A percentile compares a stretch with the other conserved stretches of the same genome.
These are phyloP conservation scores for Quercus cerris DNA, from an alignment of 306 rosid species.

Conservation along the genomic window DNA sequence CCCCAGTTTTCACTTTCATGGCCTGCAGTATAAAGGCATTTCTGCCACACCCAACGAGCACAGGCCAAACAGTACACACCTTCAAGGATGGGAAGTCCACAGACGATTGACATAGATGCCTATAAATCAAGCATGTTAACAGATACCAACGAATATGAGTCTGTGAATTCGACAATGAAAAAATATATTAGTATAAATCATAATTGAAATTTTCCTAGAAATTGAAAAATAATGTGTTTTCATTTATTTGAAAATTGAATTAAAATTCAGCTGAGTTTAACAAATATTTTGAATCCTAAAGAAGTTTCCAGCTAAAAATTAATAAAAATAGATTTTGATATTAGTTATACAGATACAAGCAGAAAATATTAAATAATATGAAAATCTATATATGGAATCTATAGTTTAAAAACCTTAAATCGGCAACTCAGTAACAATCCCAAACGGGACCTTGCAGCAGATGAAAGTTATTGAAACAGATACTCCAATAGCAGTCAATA, in stretches of 20 bases:
- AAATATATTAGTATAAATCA: neutral
- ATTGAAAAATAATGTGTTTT: neutral
- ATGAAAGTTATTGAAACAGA: neutral
- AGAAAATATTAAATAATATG: neutral
- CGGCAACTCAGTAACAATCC: neutral
- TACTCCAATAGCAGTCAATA: neutral
- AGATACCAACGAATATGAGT: neutral
- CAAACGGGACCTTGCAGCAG: neutral
- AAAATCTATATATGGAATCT: neutral
- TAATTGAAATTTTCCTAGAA: neutral
- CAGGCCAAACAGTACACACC: slow-evolving; percentile 87
- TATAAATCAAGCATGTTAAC: slow-evolving; percentile 25
- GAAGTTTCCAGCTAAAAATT: neutral
- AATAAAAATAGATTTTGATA: neutral
- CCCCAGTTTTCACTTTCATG: slow-evolving; percentile 94
- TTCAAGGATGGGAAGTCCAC: slow-evolving; percentile 87
- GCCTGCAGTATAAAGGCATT: slow-evolving; percentile 86
- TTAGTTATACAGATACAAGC: neutral
- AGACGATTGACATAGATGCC: slow-evolving; percentile 77
- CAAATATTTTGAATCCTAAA: neutral
- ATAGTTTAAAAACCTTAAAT: neutral
- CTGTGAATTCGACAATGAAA: neutral
- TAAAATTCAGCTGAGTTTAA: neutral
- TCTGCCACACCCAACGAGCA: slow-evolving; percentile 90
- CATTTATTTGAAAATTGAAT: neutral